phyloP scores from a whole-genome alignment of 2,329 filamentous ascomycete genomes.

The Talaromyces amestolkiae region DNA sequence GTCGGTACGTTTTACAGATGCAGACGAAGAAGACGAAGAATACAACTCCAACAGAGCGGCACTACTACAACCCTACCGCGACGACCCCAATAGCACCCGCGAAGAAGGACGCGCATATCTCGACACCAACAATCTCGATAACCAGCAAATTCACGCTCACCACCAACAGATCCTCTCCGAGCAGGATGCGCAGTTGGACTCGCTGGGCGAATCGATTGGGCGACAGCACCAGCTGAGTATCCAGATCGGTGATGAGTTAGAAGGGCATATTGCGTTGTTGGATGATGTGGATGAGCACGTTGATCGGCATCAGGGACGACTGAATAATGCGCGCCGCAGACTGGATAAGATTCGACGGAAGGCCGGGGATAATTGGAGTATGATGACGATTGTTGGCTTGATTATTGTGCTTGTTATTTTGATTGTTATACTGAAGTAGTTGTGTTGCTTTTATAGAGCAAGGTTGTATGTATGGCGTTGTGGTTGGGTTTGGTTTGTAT shows the following conservation, averaged over 20 bases:
- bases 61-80: constrained; percentile 61
- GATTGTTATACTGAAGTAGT: constrained; percentile 75
- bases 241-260: constrained; percentile 93
- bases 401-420: constrained; percentile 79
- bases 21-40: constrained; percentile 47
- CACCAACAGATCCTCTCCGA: constrained; percentile 78
- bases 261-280: constrained; percentile 81
- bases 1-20: constrained; percentile 83
- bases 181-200: constrained; percentile 91
- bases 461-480: constrained; percentile 14
- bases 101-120: constrained; percentile 28
- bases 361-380: constrained; percentile 82
- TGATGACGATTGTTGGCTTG: constrained; percentile 75
- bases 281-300: constrained; percentile 84
- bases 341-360: constrained; percentile 70
- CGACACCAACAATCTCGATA: constrained; percentile 62
- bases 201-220: constrained; percentile 78
- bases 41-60: constrained; percentile 55
- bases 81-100: constrained; percentile 47
- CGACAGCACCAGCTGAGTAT: constrained; percentile 90
- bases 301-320: constrained; percentile 62
- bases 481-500: constrained; percentile 12
- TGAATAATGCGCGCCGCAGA: constrained; percentile 58
- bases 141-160: constrained; percentile 82
- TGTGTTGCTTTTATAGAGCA: neutral